These are phyloP conservation scores for Xylariomycetidae sp. DNA, from an alignment of 2,329 filamentous ascomycete genomes.

Conservation along the genomic window DNA sequence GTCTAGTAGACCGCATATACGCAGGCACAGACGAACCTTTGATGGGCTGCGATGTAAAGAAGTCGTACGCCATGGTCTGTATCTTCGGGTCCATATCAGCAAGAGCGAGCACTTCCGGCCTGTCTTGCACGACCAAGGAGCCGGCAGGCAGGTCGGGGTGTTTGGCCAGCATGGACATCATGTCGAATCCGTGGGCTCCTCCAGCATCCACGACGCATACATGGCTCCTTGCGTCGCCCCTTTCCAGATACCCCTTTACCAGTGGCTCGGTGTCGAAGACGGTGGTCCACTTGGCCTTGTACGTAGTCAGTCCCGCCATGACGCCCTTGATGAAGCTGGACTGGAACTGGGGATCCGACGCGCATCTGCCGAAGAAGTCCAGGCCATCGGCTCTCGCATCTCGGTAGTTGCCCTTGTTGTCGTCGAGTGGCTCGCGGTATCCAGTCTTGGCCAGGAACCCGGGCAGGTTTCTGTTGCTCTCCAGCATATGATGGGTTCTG, in stretches of 20 bases:
- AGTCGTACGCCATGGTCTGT: conserved; percentile 20
- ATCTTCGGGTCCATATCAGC: conserved; percentile 14
- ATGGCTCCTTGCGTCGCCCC: conserved; percentile 13
- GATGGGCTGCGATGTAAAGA: conserved; percentile 27
- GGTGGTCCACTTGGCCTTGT: conserved; percentile 15
- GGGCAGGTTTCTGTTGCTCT: conserved; percentile 8
- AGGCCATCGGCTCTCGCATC: conserved; percentile 5
- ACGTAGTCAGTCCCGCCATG: conserved; percentile 11
- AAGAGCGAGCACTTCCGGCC: conserved; percentile 20
- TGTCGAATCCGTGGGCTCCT: conserved; percentile 32
- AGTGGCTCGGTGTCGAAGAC: conserved; percentile 16
- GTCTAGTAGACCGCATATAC: no score
- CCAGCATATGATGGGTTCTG: conserved; percentile 8
- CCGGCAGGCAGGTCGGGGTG: conserved; percentile 22
- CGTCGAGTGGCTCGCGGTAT: conserved; percentile 14
- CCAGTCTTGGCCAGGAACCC: conserved; percentile 13
- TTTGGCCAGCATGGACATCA: conserved; percentile 22
- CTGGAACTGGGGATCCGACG: conserved; percentile 7
- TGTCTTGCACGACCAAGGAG: conserved; percentile 32
- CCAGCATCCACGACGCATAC: conserved; percentile 31
- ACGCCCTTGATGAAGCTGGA: conserved; percentile 15
- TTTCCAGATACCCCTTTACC: conserved; percentile 9
- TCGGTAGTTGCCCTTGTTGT: neutral
- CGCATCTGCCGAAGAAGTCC: conserved; percentile 15
- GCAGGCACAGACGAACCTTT: conserved; percentile 7